Percentiles rank a stretch among this genome's conserved stretches.
These are phyloP conservation scores for Theobroma grandiflorum DNA, from an alignment of 441 rosid genomes.

Conservation along the genomic window DNA sequence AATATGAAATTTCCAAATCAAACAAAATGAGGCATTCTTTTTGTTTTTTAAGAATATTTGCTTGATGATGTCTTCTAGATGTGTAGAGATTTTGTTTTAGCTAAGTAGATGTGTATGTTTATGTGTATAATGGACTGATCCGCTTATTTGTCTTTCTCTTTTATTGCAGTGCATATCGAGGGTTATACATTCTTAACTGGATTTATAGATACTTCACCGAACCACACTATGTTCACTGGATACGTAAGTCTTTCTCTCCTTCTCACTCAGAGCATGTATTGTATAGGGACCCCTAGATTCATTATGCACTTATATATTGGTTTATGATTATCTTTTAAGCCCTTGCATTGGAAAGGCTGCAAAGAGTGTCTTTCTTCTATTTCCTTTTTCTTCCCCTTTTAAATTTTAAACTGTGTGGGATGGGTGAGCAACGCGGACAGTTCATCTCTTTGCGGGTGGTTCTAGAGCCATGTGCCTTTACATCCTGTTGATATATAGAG, in stretches of 20 bases:
- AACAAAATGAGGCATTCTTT: too few species aligned
- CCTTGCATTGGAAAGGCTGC: too few species aligned
- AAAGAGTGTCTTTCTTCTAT: too few species aligned
- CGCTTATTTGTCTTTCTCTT: background rate
- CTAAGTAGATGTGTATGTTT: background rate
- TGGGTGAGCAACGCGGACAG: background rate
- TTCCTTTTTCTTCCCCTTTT: too few species aligned
- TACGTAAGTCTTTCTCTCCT: conserved; percentile 47
- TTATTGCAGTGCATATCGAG: conserved; percentile 63
- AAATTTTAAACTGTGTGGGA: background rate
- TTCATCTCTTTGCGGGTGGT: background rate
- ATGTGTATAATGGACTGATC: background rate
- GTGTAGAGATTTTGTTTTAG: background rate
- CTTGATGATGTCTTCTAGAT: too few species aligned
- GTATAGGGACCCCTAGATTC: background rate
- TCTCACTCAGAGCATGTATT: background rate
- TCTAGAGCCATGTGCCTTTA: background rate
- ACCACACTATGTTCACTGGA: conserved; percentile 68
- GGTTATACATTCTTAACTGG: conserved; percentile 66
- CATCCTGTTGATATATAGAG: background rate
- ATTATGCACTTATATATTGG: background rate
- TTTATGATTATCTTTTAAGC: too few species aligned
- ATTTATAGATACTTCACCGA: conserved; percentile 74
- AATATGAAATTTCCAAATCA: too few species aligned
- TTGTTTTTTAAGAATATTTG: too few species aligned